These are phyloP conservation scores for Westerdykella aurantiaca DNA, from an alignment of 2,329 filamentous ascomycete genomes.

Conservation along the genomic window DNA sequence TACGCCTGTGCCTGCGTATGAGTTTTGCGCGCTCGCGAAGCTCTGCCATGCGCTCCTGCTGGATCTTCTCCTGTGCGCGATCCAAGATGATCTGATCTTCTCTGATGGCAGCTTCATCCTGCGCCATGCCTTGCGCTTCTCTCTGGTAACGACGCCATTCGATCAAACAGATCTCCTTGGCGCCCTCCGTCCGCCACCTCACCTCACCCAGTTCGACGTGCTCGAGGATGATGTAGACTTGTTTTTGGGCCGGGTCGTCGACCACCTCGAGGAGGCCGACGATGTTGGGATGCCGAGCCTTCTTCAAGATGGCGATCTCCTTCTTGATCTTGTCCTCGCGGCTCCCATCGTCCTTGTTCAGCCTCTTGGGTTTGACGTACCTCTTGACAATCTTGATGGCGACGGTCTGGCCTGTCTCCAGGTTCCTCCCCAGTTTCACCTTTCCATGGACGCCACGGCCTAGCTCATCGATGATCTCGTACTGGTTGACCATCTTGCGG, in stretches of 20 bases:
- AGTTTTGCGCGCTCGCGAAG: constrained; percentile 35
- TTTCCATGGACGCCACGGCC: constrained; percentile 95
- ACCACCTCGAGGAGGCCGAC: constrained; percentile 95
- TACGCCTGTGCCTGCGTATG: constrained; percentile 25
- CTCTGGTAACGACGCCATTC: constrained; percentile 77
- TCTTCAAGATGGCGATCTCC: constrained; percentile 97
- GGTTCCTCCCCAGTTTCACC: constrained; percentile 86
- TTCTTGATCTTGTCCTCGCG: constrained; percentile 80
- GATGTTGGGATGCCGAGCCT: constrained; percentile 95
- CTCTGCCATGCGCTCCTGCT: constrained; percentile 18
- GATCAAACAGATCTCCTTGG: constrained; percentile 73
- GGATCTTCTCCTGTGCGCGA: constrained; percentile 31
- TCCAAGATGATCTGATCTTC: constrained; percentile 43
- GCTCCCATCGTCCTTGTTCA: constrained; percentile 64
- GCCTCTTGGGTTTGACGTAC: constrained; percentile 84
- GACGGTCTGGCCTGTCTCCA: constrained; percentile 69
- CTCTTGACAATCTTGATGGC: constrained; percentile 98
- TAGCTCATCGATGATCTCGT: constrained; percentile 94
- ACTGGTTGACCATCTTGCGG: constrained; percentile 95
- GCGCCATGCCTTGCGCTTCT: constrained; percentile 51
- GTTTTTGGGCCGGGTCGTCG: constrained; percentile 90
- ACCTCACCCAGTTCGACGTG: constrained; percentile 93
- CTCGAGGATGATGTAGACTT: constrained; percentile 97
- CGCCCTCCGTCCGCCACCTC: constrained; percentile 83
- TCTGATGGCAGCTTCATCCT: constrained; percentile 35